Conservation (phyloP, 2,329 filamentous ascomycete genomes). For the Magnaporthiopsis rhizophila region DNA sequence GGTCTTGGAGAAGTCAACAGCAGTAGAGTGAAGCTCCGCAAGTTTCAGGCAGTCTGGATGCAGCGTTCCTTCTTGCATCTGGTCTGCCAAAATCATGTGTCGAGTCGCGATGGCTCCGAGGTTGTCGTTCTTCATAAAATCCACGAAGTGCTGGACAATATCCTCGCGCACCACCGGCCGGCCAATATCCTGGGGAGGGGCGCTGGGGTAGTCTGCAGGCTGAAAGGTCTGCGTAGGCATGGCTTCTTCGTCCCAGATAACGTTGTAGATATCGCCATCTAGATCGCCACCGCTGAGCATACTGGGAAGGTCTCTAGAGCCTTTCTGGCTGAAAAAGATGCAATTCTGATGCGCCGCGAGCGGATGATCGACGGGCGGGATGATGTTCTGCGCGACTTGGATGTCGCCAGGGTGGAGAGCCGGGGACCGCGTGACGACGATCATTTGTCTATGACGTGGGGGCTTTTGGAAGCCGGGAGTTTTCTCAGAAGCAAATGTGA, state of each 20-base stretch:
- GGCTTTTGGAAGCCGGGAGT: slow-evolving; percentile 13
- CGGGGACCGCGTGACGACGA: slow-evolving; percentile 70
- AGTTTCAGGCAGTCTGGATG: slow-evolving; percentile 43
- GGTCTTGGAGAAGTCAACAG: slow-evolving; percentile 71
- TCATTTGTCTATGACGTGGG: slow-evolving; percentile 23
- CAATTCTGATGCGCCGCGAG: slow-evolving; percentile 61
- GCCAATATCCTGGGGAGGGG: slow-evolving; percentile 48
- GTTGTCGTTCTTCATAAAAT: slow-evolving; percentile 62
- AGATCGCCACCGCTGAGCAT: slow-evolving; percentile 75
- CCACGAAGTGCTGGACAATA: slow-evolving; percentile 75
- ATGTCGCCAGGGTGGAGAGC: slow-evolving; percentile 78
- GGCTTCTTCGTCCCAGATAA: slow-evolving; percentile 61
- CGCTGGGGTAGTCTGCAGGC: slow-evolving; percentile 64
- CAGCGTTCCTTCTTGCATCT: slow-evolving; percentile 39
- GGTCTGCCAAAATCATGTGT: slow-evolving; percentile 59
- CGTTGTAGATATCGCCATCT: slow-evolving; percentile 73
- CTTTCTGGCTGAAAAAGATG: slow-evolving; percentile 67
- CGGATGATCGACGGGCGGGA: slow-evolving; percentile 52
- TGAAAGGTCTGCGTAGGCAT: slow-evolving; percentile 31
- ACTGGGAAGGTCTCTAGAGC: slow-evolving; percentile 66
- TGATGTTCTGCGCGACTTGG: slow-evolving; percentile 54
- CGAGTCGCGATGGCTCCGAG: slow-evolving; percentile 56
- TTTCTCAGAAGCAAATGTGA: slow-evolving; percentile 29
- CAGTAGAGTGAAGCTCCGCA: slow-evolving; percentile 59
- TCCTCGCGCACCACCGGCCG: slow-evolving; percentile 52